Evolutionary conservation across 306 rosid genomes (phyloP).

Genomic region (Begonia masoniana): DNA sequence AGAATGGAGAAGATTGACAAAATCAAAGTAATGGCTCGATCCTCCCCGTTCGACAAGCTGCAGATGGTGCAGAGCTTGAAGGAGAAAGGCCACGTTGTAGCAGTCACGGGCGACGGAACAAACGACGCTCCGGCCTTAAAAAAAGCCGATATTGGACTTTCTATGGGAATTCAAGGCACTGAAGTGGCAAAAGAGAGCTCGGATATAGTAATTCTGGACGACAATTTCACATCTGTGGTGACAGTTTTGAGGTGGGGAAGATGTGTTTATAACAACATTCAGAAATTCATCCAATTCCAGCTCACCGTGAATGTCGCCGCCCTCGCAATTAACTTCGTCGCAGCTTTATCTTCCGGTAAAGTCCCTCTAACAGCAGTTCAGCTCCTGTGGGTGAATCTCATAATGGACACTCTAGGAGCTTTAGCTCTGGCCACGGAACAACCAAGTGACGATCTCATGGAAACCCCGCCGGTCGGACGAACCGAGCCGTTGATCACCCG

Average conservation of each 20-base stretch:
- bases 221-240: slow-evolving; percentile 10
- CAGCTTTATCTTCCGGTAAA: slow-evolving; percentile 12
- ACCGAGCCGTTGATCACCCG: slow-evolving; percentile 10
- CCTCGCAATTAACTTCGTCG: slow-evolving; percentile 11
- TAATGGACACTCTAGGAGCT: slow-evolving; percentile 23
- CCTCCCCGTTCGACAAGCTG: slow-evolving; percentile 18
- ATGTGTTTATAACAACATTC: slow-evolving; percentile 16
- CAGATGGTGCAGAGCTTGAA: slow-evolving; percentile 17
- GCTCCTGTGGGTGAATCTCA: slow-evolving; percentile 18
- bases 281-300: slow-evolving; percentile 19
- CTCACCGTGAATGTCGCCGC: slow-evolving; percentile 17
- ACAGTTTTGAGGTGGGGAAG: slow-evolving; percentile 18
- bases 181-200: slow-evolving; percentile 22
- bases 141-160: slow-evolving; percentile 21
- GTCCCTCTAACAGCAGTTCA: slow-evolving; percentile 17
- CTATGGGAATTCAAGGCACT: slow-evolving; percentile 20
- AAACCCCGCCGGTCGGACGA: slow-evolving; percentile 4
- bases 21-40: slow-evolving; percentile 17
- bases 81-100: slow-evolving; percentile 16
- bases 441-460: slow-evolving; percentile 18
- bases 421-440: slow-evolving; percentile 16
- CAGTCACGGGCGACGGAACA: slow-evolving; percentile 21
- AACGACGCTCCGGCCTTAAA: slow-evolving; percentile 19
- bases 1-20: slow-evolving; percentile 9
- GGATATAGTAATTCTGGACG: slow-evolving; percentile 14